Percentiles rank a stretch among this genome's conserved stretches.
Conservation (phyloP, 176 grass and related monocot species). For the Carex scoparia region DNA sequence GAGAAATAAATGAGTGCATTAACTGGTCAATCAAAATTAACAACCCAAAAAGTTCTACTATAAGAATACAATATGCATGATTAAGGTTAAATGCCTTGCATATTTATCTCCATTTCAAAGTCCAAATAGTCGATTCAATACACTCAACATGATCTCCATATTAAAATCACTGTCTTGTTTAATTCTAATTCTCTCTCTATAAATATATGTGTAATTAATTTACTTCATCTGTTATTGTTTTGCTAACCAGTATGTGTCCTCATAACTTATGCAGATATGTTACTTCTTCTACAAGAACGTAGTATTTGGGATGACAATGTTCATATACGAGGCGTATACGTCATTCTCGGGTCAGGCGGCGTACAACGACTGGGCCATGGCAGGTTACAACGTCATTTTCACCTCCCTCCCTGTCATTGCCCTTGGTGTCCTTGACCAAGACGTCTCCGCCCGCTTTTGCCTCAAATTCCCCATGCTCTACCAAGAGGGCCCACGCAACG, state of each 20-base stretch:
- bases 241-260: background rate
- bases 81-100: no score
- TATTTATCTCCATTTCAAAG: no score
- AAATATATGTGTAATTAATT: background rate
- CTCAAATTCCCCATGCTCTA: constrained; percentile 89
- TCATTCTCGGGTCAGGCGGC: constrained; percentile 56
- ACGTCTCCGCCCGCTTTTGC: constrained; percentile 75
- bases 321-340: constrained; percentile 62
- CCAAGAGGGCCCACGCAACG: constrained; percentile 81
- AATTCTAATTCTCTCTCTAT: background rate
- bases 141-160: no score
- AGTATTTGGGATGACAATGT: constrained; percentile 73
- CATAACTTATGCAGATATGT: constrained; percentile 51
- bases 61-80: background rate
- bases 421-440: constrained; percentile 84
- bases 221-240: background rate
- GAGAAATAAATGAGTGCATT: background rate
- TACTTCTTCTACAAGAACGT: constrained; percentile 99
- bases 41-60: background rate
- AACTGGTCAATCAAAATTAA: background rate
- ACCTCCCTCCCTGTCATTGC: constrained; percentile 80
- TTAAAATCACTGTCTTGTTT: background rate
- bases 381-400: constrained; percentile 64
- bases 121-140: no score
- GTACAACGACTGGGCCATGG: constrained; percentile 74